Conservation (phyloP, 2,329 filamentous ascomycete species). For the Elsinoe fawcettii region DNA sequence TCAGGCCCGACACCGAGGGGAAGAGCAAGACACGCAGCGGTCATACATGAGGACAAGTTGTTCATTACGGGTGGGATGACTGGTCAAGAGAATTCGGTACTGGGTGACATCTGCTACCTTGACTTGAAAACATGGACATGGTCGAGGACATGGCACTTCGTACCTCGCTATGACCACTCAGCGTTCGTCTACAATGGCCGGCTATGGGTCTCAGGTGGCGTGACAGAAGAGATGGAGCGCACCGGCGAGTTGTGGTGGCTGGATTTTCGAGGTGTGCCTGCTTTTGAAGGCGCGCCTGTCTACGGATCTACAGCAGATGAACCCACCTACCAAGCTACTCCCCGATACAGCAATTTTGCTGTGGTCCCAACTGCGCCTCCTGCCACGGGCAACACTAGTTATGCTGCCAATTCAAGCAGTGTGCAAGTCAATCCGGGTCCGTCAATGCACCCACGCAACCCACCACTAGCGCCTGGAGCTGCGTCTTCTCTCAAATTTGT, state of each 20-base stretch:
- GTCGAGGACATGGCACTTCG: slow-evolving; percentile 94
- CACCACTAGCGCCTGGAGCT: slow-evolving; percentile 64
- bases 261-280: slow-evolving; percentile 82
- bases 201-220: slow-evolving; percentile 92
- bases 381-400: slow-evolving; percentile 41
- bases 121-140: slow-evolving; percentile 97
- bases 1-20: slow-evolving; percentile 80
- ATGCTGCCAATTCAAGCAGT: slow-evolving; percentile 65
- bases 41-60: slow-evolving; percentile 91
- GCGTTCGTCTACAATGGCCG: slow-evolving; percentile 88
- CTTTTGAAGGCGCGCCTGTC: slow-evolving; percentile 48
- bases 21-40: slow-evolving; percentile 83
- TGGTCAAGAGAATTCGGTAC: slow-evolving; percentile 80
- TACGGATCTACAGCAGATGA: slow-evolving; percentile 26
- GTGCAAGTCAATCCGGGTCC: slow-evolving; percentile 47
- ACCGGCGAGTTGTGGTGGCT: slow-evolving; percentile 96
- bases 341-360: slow-evolving; percentile 24
- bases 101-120: slow-evolving; percentile 94
- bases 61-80: slow-evolving; percentile 96
- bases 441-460: slow-evolving; percentile 37
- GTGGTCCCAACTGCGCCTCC: slow-evolving; percentile 22
- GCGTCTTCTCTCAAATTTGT: slow-evolving; percentile 88
- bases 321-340: slow-evolving; percentile 21
- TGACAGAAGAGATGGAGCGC: slow-evolving; percentile 95
- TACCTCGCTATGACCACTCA: slow-evolving; percentile 88